phyloP scores from a whole-genome alignment of 345 rosid genomes.

The Bruguiera parviflora region DNA sequence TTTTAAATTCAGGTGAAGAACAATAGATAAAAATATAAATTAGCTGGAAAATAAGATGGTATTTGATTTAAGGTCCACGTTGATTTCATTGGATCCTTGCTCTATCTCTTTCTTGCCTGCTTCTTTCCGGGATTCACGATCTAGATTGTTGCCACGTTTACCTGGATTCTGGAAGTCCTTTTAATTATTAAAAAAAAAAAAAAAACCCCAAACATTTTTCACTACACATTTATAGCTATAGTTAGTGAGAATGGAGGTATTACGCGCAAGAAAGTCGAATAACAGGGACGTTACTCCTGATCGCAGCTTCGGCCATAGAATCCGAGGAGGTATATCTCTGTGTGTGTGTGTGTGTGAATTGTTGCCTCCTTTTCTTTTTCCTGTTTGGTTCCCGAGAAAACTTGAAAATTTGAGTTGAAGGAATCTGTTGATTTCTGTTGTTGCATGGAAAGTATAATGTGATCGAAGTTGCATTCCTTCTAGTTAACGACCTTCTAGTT shows the following conservation, averaged over 20 bases:
- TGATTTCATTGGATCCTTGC: constrained; percentile 30
- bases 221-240: constrained; percentile 14
- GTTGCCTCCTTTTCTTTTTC: neutral
- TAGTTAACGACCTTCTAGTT: no score
- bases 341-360: no score
- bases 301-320: constrained; percentile 25
- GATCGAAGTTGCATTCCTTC: neutral
- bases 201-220: neutral
- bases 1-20: no score
- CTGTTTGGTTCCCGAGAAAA: constrained; percentile 28
- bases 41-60: neutral
- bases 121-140: constrained; percentile 26
- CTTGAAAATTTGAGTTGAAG: neutral
- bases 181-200: neutral
- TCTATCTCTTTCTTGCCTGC: constrained; percentile 16
- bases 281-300: constrained; percentile 21
- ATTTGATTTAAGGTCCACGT: neutral
- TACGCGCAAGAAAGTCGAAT: constrained; percentile 36
- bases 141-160: constrained; percentile 28
- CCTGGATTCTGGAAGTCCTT: neutral
- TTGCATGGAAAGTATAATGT: neutral
- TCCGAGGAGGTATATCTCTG: constrained; percentile 35
- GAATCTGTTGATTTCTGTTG: neutral
- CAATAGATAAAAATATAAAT: neutral
- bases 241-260: constrained; percentile 45